Base-by-base conservation (phyloP, 2,329 filamentous ascomycete genomes). In the Venturia pyrina region DNA sequence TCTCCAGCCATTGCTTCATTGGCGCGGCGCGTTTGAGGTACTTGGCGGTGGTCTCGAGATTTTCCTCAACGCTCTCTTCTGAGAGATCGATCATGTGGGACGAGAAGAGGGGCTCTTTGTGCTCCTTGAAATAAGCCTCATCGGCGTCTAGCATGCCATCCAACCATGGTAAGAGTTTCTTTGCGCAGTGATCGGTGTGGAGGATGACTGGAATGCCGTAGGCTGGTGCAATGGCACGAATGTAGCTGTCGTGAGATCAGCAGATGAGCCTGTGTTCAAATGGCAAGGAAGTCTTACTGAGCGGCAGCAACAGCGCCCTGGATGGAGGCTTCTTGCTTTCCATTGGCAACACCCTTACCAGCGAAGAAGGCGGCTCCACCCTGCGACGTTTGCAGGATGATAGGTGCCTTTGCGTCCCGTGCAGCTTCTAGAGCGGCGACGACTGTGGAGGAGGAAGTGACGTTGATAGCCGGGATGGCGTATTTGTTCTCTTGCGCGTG, bases 1-100 rank as follows among this genome's bases (percentile, higher is more conserved):
- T 99, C 87, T 99, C 95, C 72, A 99, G 87, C 91, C 91, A 98
- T 81, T 97, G 92, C 86, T 96, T 96, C 91, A 97, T 91, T 73
- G 93, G 92, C 62, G 92, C 91, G 76, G 89, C 91, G 72, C 93
- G 90, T 87, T 96, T 89, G 70, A 98, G 86, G 85, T 99, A 97
- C 78, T 88, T 86, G 76, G 90, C 90, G 68, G 93, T 98, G 76
- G 91, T 97, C 76, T 89, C 15, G 89, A 93, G 89, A 85, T 96
- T 96, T 81, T 85, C 90, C 69, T 93, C 85, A 70, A 96, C 89
- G 60, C 85, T 76, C 84, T 98, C 93, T 83, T 97, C 95, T 34
- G 90, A 95, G 50, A 76, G 73, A 97, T 82, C 95, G 75, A 98
- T 96, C 95, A 99, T 99, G 88, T 99, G 95, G 72, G 87, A 91